Base-by-base conservation (phyloP, 1,284 basidiomycete genomes). In the Coniferiporia sulphurascens region DNA sequence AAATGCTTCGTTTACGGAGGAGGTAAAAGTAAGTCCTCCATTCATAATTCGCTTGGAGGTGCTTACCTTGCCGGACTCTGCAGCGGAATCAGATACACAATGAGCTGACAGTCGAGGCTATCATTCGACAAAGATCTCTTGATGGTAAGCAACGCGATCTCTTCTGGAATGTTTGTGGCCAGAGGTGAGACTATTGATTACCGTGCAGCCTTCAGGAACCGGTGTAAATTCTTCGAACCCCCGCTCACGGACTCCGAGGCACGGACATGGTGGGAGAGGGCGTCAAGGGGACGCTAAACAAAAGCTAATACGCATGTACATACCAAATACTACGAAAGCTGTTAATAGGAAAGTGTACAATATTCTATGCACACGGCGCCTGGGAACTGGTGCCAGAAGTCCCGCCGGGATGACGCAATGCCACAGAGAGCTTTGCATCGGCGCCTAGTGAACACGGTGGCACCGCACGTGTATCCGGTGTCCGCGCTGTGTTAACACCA, bases 201-300 rank as follows among this genome's bases (percentile, higher is more conserved):
- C 55, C 6, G 15, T 52, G 32, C 54, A 95, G 93, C 89, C 36
- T 95, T 95, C 73, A 82, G 81, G 65, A 81, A 86, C 35, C 84
- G 91, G 51, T 95, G 93, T 76, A 85, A 82, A 68, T 93, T 89
- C 73, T 95, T 94, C 71, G 74, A 79, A 51, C 89, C 89, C 1
- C 83, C 89, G 48, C 65, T 73, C 56, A 76, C 80, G 9, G 86
- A 91, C 67, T 70, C 66, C 15, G 85, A 88, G 62, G 80, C 81
- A 3, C 78, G 80, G 55, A 78, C 76, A 66, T 85, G 90, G 81
- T 94, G 91, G 91, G 59, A 61, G 19, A 52, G 15, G 49, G 59
- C 59, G 3, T 49, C 22, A 10, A 56, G 52, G 46, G 59, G 55
- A 48, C 49, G 43, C 6, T 59, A 35, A 55, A 12, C 21, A 13